A percentile compares a stretch with the other conserved stretches of the same genome.
Conservation (phyloP, 2,329 filamentous ascomycete species). For the Colletotrichum karsti region DNA sequence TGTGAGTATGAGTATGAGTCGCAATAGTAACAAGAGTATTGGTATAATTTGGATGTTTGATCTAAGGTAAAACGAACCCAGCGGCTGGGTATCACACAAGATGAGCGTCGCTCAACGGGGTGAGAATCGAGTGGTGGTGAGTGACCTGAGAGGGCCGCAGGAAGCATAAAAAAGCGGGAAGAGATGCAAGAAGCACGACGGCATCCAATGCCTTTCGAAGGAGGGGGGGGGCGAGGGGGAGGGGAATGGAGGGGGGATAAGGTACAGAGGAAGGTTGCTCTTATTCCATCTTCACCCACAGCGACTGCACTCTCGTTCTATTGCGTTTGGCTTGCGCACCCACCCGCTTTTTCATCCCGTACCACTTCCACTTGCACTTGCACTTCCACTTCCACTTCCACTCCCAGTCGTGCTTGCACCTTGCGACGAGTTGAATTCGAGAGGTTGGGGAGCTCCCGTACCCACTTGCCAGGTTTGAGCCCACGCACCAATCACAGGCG, state of each 20-base stretch:
- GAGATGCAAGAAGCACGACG: slow-evolving; percentile 17
- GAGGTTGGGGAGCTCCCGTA: slow-evolving; percentile 40
- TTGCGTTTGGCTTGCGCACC: slow-evolving; percentile 15
- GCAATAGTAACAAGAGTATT: background rate
- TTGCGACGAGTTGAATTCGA: slow-evolving; percentile 37
- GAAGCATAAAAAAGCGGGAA: slow-evolving; percentile 22
- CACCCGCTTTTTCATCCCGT: background rate
- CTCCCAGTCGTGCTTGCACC: slow-evolving; percentile 8
- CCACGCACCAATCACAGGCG: slow-evolving; percentile 7
- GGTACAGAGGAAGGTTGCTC: background rate
- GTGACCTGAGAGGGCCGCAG: slow-evolving; percentile 16
- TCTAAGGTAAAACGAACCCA: slow-evolving; percentile 15
- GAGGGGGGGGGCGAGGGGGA: background rate
- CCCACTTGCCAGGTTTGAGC: slow-evolving; percentile 26
- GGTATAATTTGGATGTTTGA: slow-evolving; percentile 5
- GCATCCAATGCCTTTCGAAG: slow-evolving; percentile 12
- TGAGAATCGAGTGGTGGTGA: background rate
- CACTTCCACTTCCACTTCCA: background rate
- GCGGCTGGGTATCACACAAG: background rate
- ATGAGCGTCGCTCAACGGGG: background rate
- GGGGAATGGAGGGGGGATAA: background rate
- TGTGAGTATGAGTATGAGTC: background rate
- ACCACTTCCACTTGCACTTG: too few species aligned
- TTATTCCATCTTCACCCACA: background rate
- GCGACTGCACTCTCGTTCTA: background rate